Evolutionary conservation across 257 asterid genomes (phyloP).

Genomic region (Penstemon davidsonii): DNA sequence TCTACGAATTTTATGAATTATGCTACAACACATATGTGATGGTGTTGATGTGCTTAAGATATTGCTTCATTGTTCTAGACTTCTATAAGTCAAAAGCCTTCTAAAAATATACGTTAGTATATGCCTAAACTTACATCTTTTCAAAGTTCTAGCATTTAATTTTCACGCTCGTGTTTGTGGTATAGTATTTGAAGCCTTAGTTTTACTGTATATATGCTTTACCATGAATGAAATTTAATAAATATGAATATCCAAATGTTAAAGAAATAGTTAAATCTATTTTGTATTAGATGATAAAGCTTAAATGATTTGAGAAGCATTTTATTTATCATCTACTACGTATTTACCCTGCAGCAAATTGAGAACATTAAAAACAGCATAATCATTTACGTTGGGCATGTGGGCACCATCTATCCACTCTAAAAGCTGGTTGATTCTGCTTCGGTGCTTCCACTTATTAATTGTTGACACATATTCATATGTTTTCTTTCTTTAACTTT

Average conservation of each 20-base stretch:
- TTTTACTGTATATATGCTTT: background rate
- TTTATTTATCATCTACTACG: background rate
- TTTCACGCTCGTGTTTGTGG: background rate
- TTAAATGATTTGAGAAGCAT: background rate
- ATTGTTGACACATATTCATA: background rate
- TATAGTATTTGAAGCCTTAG: background rate
- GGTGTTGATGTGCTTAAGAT: background rate
- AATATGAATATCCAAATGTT: background rate
- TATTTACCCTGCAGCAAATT: no score
- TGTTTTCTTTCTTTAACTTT: background rate
- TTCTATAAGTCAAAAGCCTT: background rate
- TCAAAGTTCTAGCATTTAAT: background rate
- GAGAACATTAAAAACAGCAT: background rate
- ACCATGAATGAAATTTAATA: conserved; percentile 3
- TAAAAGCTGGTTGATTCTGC: background rate
- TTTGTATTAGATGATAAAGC: background rate
- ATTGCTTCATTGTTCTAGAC: conserved; percentile 17
- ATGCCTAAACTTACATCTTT: background rate
- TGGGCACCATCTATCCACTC: background rate
- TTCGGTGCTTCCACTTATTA: background rate
- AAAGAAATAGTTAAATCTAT: background rate
- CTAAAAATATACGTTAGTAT: conserved; percentile 3
- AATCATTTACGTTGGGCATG: background rate
- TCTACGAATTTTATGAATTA: background rate
- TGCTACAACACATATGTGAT: no score